These are phyloP conservation scores for Lipomyces anomalus DNA, from an alignment of 805 yeast genomes.

Conservation along the genomic window DNA sequence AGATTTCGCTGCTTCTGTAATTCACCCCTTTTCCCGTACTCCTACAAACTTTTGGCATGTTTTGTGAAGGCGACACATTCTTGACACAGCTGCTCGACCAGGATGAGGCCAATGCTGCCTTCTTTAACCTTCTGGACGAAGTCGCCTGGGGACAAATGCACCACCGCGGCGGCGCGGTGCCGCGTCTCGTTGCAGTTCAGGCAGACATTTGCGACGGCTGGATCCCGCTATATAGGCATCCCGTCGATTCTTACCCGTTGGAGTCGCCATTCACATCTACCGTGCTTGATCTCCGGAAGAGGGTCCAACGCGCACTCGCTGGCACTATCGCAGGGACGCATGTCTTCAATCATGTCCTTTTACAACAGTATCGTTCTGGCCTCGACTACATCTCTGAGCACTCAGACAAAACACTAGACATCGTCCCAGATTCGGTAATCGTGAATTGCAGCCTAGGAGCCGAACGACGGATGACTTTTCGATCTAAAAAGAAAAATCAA, in stretches of 20 bases:
- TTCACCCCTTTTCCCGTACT: no score
- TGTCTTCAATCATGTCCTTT: conserved; percentile 19
- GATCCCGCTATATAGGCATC: conserved; percentile 22
- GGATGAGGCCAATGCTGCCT: no score
- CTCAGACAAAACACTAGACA: conserved; percentile 24
- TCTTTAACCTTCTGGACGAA: no score
- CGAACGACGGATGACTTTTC: conserved; percentile 9
- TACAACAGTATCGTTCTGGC: conserved; percentile 21
- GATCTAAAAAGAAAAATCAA: conserved; percentile 8
- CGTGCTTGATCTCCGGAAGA: neutral
- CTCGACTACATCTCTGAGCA: conserved; percentile 24
- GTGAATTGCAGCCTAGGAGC: conserved; percentile 23
- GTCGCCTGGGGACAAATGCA: conserved; percentile 14
- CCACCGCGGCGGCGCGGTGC: conserved; percentile 22
- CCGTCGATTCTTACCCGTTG: conserved; percentile 16
- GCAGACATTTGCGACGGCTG: conserved; percentile 11
- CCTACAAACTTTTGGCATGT: no score
- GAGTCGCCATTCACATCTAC: conserved; percentile 1
- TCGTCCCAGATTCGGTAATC: conserved; percentile 22
- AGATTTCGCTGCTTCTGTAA: no score
- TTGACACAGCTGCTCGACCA: no score
- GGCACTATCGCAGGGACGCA: conserved; percentile 6
- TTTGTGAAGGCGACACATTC: no score
- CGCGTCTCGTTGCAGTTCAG: conserved; percentile 23
- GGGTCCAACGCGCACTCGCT: neutral